Evolutionary conservation across 352 stramenopile species (phyloP).

Genomic region (Globisporangium viniferum): DNA sequence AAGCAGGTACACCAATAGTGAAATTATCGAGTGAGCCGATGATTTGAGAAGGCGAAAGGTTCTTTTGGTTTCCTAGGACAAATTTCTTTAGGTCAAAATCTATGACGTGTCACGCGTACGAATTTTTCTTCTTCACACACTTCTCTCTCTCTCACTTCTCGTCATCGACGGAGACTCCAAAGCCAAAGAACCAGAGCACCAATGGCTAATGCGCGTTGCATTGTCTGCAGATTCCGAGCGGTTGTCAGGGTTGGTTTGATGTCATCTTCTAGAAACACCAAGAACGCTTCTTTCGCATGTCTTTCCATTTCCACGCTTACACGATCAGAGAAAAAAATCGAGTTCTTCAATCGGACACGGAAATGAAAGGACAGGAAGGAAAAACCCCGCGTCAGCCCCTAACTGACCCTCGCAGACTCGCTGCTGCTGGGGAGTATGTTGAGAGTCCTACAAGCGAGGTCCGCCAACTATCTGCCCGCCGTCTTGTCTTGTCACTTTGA

Average conservation of each 20-base stretch:
- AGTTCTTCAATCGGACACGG: not conserved
- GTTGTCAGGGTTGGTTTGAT: not conserved
- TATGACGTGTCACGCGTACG: not conserved
- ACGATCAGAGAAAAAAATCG: too few species aligned
- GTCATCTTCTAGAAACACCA: not conserved
- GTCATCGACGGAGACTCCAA: not conserved
- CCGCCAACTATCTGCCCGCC: too few species aligned
- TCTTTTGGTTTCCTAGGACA: not conserved
- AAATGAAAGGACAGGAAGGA: not conserved
- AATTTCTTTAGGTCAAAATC: not conserved
- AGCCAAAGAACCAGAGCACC: not conserved
- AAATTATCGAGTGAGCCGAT: not conserved
- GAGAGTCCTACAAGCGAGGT: too few species aligned
- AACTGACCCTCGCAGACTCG: too few species aligned
- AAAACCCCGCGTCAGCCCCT: too few species aligned
- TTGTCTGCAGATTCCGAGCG: not conserved
- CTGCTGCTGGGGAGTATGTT: too few species aligned
- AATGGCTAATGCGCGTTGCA: not conserved
- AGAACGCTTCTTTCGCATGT: not conserved
- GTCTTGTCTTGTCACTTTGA: too few species aligned
- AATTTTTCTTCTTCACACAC: not conserved
- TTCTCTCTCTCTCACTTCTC: not conserved
- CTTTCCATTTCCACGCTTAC: not conserved
- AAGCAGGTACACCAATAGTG: not conserved
- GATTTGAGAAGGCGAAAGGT: not conserved